phyloP scores from a whole-genome alignment of 2,329 filamentous ascomycete species.

The Grosmannia huntii region DNA sequence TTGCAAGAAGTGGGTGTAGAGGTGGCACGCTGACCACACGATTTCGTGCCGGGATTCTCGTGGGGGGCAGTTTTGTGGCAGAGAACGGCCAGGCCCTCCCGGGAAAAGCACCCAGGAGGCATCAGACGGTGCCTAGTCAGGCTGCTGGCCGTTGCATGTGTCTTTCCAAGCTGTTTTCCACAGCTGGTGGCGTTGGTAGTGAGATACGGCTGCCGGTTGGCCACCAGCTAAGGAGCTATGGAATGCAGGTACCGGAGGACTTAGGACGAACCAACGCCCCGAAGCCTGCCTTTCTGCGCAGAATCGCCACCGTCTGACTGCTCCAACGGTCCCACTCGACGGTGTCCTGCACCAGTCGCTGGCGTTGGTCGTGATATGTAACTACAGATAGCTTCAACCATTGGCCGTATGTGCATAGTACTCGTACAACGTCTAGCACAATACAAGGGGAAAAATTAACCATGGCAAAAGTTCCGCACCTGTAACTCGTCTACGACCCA shows the following conservation, averaged over 20 bases:
- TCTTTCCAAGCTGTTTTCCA: no score
- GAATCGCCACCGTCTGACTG: neutral
- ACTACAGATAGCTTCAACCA: neutral
- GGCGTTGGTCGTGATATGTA: neutral
- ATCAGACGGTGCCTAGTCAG: no score
- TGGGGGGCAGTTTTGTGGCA: neutral
- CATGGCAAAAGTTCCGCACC: no score
- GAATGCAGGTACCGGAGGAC: neutral
- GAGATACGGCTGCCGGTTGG: neutral
- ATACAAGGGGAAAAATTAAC: no score
- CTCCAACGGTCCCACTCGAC: neutral
- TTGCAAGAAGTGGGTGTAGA: conserved; percentile 4
- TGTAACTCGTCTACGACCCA: no score
- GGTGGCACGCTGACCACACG: conserved; percentile 8
- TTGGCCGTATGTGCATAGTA: no score
- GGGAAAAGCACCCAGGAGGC: neutral
- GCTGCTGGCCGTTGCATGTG: no score
- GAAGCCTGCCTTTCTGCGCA: no score
- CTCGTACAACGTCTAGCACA: no score
- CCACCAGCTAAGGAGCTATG: neutral
- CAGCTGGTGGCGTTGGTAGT: no score
- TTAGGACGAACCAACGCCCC: neutral
- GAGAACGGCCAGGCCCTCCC: no score
- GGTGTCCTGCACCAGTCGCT: neutral
- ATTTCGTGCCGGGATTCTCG: conserved; percentile 1